Conservation (phyloP, 768 basidiomycete genomes). For the Russula sp. region DNA sequence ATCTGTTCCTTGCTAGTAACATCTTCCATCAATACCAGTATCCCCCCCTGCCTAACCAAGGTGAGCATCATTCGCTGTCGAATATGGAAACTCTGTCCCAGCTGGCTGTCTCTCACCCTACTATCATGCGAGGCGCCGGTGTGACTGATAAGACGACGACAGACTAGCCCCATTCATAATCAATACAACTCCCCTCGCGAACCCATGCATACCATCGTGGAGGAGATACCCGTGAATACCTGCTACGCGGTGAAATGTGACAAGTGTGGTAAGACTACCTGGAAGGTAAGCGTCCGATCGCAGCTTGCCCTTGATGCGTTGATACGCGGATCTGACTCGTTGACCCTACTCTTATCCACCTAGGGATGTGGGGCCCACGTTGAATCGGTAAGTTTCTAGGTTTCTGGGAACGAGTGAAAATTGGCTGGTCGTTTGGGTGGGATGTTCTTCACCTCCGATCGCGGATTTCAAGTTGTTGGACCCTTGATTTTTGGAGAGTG, state of each 20-base stretch:
- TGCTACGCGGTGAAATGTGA: conserved; percentile 27
- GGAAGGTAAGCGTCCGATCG: conserved; percentile 24
- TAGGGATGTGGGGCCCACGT: conserved; percentile 26
- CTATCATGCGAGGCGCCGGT: background rate
- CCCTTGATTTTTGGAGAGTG: background rate
- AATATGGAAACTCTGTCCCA: background rate
- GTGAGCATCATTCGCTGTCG: background rate
- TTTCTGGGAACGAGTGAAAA: background rate
- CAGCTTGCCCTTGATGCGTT: background rate
- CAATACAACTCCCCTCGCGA: background rate
- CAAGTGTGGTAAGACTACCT: conserved; percentile 30
- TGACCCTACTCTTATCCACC: too few species aligned
- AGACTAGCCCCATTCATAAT: background rate
- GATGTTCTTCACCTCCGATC: background rate
- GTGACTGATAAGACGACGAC: background rate
- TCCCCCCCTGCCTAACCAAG: background rate
- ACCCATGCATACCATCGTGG: conserved; percentile 1
- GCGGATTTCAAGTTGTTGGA: background rate
- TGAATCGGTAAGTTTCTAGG: conserved; percentile 20
- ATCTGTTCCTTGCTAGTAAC: background rate
- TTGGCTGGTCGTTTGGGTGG: too few species aligned
- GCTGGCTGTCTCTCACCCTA: background rate
- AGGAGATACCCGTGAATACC: conserved; percentile 18
- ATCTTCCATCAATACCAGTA: background rate
- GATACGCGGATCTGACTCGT: background rate